A percentile compares a stretch with the other conserved stretches of the same genome.
Evolutionary conservation across 257 asterid genomes (phyloP).

Genomic region (Solanum commersonii): DNA sequence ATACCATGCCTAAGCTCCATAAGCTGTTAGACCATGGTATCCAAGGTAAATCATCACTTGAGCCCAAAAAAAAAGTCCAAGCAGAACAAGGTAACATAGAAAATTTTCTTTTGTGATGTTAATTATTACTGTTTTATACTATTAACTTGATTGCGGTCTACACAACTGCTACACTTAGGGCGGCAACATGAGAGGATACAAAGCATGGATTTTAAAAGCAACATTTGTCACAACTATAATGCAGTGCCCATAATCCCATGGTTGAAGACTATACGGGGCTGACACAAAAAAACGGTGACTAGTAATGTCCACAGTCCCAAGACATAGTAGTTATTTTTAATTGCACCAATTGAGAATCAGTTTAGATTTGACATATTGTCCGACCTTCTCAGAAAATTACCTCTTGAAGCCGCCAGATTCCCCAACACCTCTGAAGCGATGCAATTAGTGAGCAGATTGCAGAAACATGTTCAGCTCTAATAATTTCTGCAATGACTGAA

Average conservation of each 20-base stretch:
- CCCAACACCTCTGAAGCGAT: conserved; percentile 63
- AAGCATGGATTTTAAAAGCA: neutral
- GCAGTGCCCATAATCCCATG: neutral
- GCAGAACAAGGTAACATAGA: neutral
- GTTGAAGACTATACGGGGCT: neutral
- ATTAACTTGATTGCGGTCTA: neutral
- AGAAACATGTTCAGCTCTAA: conserved; percentile 33
- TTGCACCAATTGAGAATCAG: neutral
- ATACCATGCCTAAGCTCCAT: neutral
- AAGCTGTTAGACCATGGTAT: neutral
- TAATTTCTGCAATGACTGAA: conserved; percentile 31
- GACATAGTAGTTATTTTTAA: neutral
- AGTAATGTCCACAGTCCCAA: neutral
- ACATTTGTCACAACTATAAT: neutral
- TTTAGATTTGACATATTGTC: neutral
- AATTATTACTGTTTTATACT: neutral
- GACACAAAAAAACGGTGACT: neutral
- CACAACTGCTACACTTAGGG: neutral
- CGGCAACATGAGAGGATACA: neutral
- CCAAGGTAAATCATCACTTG: neutral
- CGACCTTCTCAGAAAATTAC: conserved; percentile 19
- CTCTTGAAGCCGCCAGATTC: conserved; percentile 91
- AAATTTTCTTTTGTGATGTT: neutral
- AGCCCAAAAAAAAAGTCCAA: neutral
- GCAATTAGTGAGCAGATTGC: conserved; percentile 69